Evolutionary conservation across 345 rosid genomes (phyloP), one percentile per base, ranked within the genome.

Genomic region (Populus deltoides): DNA sequence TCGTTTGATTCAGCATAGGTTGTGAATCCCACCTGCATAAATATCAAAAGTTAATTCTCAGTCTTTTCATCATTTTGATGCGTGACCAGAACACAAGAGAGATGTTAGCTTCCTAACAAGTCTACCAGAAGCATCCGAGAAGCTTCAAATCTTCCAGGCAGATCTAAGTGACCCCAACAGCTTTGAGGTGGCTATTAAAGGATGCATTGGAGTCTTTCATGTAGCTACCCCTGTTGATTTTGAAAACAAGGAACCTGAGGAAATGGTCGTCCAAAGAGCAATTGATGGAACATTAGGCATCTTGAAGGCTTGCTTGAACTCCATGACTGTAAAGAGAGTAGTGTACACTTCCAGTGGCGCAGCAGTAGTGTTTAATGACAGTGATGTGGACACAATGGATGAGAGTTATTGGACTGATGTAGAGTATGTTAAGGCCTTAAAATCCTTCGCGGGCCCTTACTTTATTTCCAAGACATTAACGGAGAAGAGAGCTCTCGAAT

Each of bases 271-370:
- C 1, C 80, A 86, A 65, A 86, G 90, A 75, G 57, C 92, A 35
- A 81, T 88, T 5, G 82, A 83, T 18, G 97, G 91, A 73, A 59
- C 87, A 2, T 51, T 83, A 35, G 92, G 90, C 41, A 88, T 93
- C 59, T 41, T 92, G 2, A 89, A 84, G 51, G 81, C 90, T 6
- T 90, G 90, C 85, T 41, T 85, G 73, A 83, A 86, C 16, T 76
- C 89, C 10, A 86, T 83, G 74, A 89, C 91, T 0, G 92, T 92
- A 39, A 88, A 86, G 76, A 82, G 91, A 9, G 86, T 90, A 1
- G 87, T 92, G 6, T 93, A 88, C 84, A 90, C 94, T 67, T 89
- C 94, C 3, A 92, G 94, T 31, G 66, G 78, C 9, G 16, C 86
- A 0, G 68, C 88, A 0, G 77, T 80, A 27, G 0, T 0, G 24